Evolutionary conservation across 2,329 filamentous ascomycete genomes (phyloP).

Genomic region (Arthrobotrys sphaeroides): DNA sequence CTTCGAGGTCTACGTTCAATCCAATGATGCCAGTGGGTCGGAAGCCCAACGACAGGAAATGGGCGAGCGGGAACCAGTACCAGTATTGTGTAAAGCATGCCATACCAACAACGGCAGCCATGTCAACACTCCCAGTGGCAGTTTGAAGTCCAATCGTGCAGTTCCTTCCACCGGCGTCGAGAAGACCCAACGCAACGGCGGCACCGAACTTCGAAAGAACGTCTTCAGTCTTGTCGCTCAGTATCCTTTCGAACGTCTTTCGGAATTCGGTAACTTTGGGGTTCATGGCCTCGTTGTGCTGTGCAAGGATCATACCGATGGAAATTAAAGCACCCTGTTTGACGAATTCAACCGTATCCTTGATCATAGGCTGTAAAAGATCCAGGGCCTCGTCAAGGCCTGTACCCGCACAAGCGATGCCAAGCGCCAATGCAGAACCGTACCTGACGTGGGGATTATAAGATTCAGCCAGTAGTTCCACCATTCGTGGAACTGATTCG

Average conservation of each 20-base stretch:
- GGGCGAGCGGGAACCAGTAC: constrained; percentile 99
- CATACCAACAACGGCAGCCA: constrained; percentile 97
- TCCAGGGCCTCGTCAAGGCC: constrained; percentile 96
- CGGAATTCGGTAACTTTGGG: constrained; percentile 91
- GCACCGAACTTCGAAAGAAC: constrained; percentile 99
- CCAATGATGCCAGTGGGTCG: constrained; percentile 96
- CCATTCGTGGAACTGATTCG: constrained; percentile 96
- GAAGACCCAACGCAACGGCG: constrained; percentile 91
- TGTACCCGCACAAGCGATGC: constrained; percentile 96
- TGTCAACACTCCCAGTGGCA: constrained; percentile 97
- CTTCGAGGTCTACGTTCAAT: constrained; percentile 90
- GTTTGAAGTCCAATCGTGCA: constrained; percentile 98
- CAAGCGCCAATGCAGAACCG: constrained; percentile 96
- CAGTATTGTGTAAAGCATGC: constrained; percentile 99
- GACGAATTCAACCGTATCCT: constrained; percentile 98
- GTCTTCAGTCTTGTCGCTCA: constrained; percentile 94
- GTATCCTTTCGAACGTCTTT: constrained; percentile 92
- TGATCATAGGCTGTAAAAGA: constrained; percentile 97
- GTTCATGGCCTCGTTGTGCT: constrained; percentile 98
- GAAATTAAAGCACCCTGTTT: constrained; percentile 94
- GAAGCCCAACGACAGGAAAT: constrained; percentile 95
- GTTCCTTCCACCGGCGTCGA: constrained; percentile 96
- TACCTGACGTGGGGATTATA: constrained; percentile 99
- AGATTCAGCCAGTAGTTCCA: constrained; percentile 95
- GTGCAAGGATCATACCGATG: constrained; percentile 97